These are phyloP conservation scores for Botryotinia calthae DNA, from an alignment of 2,329 filamentous ascomycete species.

Conservation along the genomic window DNA sequence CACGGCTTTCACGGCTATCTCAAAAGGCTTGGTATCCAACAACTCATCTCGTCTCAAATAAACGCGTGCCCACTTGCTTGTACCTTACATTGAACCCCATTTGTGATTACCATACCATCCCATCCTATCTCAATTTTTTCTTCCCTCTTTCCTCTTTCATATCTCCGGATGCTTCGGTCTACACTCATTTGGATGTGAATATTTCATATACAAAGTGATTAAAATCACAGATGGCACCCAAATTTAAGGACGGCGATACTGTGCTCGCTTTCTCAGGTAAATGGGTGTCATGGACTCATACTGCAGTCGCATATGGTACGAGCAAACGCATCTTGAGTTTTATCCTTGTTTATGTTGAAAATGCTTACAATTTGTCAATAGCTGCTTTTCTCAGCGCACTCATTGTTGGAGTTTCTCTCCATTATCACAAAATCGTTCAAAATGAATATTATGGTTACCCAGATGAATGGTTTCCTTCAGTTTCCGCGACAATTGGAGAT, in stretches of 20 bases:
- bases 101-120: conserved; percentile 1
- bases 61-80: background rate
- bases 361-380: conserved; percentile 39
- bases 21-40: background rate
- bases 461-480: conserved; percentile 94
- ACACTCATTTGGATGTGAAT: conserved; percentile 36
- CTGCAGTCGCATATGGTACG: conserved; percentile 74
- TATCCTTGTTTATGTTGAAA: background rate
- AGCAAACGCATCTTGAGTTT: background rate
- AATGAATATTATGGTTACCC: conserved; percentile 96
- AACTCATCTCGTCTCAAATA: background rate
- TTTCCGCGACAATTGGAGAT: conserved; percentile 95
- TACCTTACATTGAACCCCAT: conserved; percentile 14
- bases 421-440: conserved; percentile 96
- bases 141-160: conserved; percentile 14
- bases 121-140: background rate
- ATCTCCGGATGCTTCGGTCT: conserved; percentile 33
- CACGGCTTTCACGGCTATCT: background rate
- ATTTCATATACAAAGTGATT: conserved; percentile 18
- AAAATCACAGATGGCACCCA: conserved; percentile 43
- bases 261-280: conserved; percentile 71
- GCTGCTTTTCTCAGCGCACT: conserved; percentile 85
- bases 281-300: conserved; percentile 90
- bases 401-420: conserved; percentile 73
- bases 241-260: conserved; percentile 62